A percentile compares a stretch with the other conserved stretches of the same genome.
Conservation (phyloP, 148 eudicot species). For the Rhododendron simsii region DNA sequence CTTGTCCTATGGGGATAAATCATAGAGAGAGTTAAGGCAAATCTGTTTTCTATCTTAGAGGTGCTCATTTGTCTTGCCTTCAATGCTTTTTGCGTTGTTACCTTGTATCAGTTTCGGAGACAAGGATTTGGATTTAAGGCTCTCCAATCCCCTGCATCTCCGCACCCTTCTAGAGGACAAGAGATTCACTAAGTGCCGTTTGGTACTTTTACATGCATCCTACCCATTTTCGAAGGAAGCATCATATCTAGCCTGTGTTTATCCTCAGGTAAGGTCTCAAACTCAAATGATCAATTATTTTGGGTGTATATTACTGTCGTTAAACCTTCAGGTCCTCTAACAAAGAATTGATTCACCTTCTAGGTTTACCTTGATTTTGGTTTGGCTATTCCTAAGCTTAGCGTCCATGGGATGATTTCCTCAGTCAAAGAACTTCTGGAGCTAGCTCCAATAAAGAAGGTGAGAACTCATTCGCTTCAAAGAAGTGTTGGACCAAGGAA, state of each 20-base stretch:
- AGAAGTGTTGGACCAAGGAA: background rate
- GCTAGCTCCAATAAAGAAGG: constrained; percentile 92
- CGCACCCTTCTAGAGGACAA: constrained; percentile 79
- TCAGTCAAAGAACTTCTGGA: constrained; percentile 88
- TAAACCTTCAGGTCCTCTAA: background rate
- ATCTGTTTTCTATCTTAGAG: background rate
- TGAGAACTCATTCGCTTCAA: constrained; percentile 17
- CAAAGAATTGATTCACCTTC: constrained; percentile 12
- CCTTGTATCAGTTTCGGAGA: constrained; percentile 70
- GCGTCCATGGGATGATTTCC: constrained; percentile 80
- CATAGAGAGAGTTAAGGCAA: background rate
- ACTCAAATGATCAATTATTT: background rate
- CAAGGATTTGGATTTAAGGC: constrained; percentile 85
- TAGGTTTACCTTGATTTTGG: constrained; percentile 96
- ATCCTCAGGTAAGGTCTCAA: constrained; percentile 57
- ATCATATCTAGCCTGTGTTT: constrained; percentile 84
- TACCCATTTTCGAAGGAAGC: constrained; percentile 98
- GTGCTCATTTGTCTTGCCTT: background rate
- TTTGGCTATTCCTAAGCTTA: constrained; percentile 75
- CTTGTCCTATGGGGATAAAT: background rate
- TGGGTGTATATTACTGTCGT: background rate
- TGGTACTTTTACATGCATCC: constrained; percentile 91
- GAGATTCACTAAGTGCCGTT: constrained; percentile 60
- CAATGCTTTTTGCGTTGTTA: background rate
- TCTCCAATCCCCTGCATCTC: constrained; percentile 87